Evolutionary conservation across 768 basidiomycete species (phyloP), one percentile per base, ranked within the genome.

Genomic region (Rhizopogon rudus): DNA sequence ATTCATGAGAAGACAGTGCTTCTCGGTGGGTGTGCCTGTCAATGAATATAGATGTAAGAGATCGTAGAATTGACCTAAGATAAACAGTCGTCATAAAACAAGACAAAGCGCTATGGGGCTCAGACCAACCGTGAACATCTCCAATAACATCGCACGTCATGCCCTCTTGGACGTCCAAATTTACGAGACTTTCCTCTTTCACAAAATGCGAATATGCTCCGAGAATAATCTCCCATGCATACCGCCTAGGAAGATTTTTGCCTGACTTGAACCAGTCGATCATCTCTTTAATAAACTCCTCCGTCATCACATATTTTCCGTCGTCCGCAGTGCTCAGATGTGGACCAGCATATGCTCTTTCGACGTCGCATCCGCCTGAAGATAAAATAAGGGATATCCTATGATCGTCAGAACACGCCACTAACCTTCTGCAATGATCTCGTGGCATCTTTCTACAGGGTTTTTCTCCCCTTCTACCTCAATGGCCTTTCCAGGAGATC

Each of bases 161-260:
- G 0, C 88, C 94, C 13, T 93, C 85, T 28, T 80, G 77, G 22
- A 99, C 70, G 49, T 79, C 72, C 22, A 95, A 78, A 51, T 88
- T 81, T 14, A 95, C 91, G 64, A 99, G 61, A 60, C 85, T 93
- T 57, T 88, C 83, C 64, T 94, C 92, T 62, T 85, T 80, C 14
- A 77, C 75, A 63, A 98, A 87, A 17, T 81, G 75, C 17, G 82
- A 79, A 67, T 90, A 81, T 57, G 91, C 93, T 9, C 91, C 93
- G 14, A 99, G 77, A 22, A 94, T 80, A 61, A 99, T 98, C 73
- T 98, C 93, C 95, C 93, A 98, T 28, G 87, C 93, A 57, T 93
- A 88, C 71, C 95, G 80, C 70, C 86, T 85, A 4, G 93, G 84
- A 45, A 98, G 72, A n/a, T 87, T 78, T 69, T 97, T 97, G n/a